Evolutionary conservation across 495 filamentous ascomycete species (phyloP), one percentile per base, ranked within the genome.

Genomic region (Durotheca rogersii): DNA sequence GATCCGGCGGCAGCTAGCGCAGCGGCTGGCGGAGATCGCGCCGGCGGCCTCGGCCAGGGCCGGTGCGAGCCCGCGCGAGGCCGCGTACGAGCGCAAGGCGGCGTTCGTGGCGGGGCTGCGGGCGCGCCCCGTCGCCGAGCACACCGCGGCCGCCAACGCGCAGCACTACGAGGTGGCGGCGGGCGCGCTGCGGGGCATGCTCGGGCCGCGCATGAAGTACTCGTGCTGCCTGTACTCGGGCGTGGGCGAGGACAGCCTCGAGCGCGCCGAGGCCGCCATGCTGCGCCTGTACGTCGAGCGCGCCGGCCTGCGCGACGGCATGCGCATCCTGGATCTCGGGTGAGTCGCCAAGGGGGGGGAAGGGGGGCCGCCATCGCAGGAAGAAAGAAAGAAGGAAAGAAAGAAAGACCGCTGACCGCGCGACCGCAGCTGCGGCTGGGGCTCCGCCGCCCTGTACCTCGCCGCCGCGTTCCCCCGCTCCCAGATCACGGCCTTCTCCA

Each of bases 101-200:
- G 60, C 64, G 37, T 86, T 79, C 48, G 66, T 86, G 16, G 61
- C 77, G 35, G 61, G 68, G 11, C 65, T 64, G 29, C 70, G 75
- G 6, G 67, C 65, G 7, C 66, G 75, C n/a, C 78, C 80, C 5
- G 83, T 86, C 31, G 82, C 83, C 23, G 72, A 85, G 59, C 81
- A 84, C 64, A 81, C 80, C 2, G 72, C 70, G 2, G 61, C 71
- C 3, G 81, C 82, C 14, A 86, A 85, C 62, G 57, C 76, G 43
- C 81, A 85, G 70, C 83, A 86, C 61, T 86, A 86, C 60, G 82
- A 85, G 67, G 81, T 86, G 20, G 79, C 76, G 10, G 82, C 81
- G 2, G 78, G 77, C 4, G 73, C 84, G 43, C 68, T 85, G 17
- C 52, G 54, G 11, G 75, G 72, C 27, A 76, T 70, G 45, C 66